Conservation (phyloP, 225 moss, liverwort and hornwort species). For the Marchantia polymorpha region DNA sequence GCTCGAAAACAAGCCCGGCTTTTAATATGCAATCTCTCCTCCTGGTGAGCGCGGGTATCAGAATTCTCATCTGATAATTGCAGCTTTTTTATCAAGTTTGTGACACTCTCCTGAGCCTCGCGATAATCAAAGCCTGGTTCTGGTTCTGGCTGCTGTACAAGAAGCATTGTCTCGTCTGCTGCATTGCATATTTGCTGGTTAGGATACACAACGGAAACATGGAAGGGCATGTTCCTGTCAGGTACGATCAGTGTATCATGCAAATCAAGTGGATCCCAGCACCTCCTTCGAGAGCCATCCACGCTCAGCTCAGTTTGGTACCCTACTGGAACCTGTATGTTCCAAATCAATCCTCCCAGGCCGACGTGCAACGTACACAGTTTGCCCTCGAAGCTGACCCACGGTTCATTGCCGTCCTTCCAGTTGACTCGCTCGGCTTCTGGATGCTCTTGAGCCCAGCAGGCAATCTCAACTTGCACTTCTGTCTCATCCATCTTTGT, state of each 20-base stretch:
- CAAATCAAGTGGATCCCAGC: slow-evolving; percentile 37
- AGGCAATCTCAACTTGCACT: slow-evolving; percentile 44
- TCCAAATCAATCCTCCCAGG: slow-evolving; percentile 34
- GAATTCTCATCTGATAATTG: background rate
- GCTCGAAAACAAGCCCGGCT: slow-evolving; percentile 20
- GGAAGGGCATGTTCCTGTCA: slow-evolving; percentile 29
- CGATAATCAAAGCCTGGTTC: background rate
- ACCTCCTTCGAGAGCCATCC: slow-evolving; percentile 30
- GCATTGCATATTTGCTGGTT: background rate
- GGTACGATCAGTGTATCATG: slow-evolving; percentile 34
- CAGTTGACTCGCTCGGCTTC: slow-evolving; percentile 30
- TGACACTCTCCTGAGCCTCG: slow-evolving; percentile 10
- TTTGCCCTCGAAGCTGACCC: slow-evolving; percentile 30
- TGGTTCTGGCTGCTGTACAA: background rate
- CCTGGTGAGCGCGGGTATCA: background rate
- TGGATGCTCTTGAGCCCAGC: slow-evolving; percentile 36
- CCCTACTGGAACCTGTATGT: slow-evolving; percentile 28
- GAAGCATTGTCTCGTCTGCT: slow-evolving; percentile 8
- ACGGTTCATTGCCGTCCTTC: slow-evolving; percentile 32
- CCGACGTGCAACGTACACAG: slow-evolving; percentile 26
- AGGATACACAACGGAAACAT: slow-evolving; percentile 28
- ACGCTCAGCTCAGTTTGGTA: slow-evolving; percentile 30
- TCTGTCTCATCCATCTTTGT: slow-evolving; percentile 39
- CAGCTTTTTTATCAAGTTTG: slow-evolving; percentile 14
- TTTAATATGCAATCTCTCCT: background rate